Percentiles rank a stretch among this genome's conserved stretches.
phyloP scores from a whole-genome alignment of 176 grass and related monocot species.

The Puya raimondii region DNA sequence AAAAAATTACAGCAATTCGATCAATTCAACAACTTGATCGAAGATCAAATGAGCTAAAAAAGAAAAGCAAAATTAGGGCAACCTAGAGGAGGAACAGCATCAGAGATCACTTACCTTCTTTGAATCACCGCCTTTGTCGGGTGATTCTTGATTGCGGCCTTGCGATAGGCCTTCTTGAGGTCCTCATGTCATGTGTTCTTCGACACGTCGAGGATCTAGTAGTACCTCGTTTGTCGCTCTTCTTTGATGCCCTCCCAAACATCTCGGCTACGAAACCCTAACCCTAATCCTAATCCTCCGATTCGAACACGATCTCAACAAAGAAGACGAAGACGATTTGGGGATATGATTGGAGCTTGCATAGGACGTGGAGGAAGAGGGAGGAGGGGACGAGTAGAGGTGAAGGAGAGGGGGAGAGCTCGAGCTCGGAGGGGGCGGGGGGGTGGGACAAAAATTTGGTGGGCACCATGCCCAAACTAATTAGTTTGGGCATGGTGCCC shows the following conservation, averaged over 20 bases:
- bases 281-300: not conserved
- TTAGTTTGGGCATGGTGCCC: too few relatives aligned
- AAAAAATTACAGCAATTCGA: not conserved
- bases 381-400: too few relatives aligned
- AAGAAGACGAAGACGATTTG: not conserved
- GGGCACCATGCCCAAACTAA: too few relatives aligned
- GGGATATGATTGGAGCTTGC: too few relatives aligned
- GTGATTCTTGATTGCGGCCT: conserved; percentile 15
- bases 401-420: too few relatives aligned
- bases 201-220: conserved; percentile 1
- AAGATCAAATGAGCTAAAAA: not conserved
- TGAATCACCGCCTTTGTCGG: conserved; percentile 11
- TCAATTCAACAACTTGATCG: not conserved
- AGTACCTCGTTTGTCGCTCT: conserved; percentile 9
- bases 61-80: not conserved
- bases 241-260: conserved; percentile 4
- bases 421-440: too few relatives aligned
- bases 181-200: conserved; percentile 11
- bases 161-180: conserved; percentile 13
- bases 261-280: not conserved
- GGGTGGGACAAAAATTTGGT: too few relatives aligned
- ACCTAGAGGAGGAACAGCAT: not conserved
- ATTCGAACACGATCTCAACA: not conserved
- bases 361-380: too few relatives aligned
- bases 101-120: conserved; percentile 11